A percentile compares a stretch with the other conserved stretches of the same genome.
phyloP scores from a whole-genome alignment of 768 basidiomycete species.

The Tylopilus vinaceipallidus region DNA sequence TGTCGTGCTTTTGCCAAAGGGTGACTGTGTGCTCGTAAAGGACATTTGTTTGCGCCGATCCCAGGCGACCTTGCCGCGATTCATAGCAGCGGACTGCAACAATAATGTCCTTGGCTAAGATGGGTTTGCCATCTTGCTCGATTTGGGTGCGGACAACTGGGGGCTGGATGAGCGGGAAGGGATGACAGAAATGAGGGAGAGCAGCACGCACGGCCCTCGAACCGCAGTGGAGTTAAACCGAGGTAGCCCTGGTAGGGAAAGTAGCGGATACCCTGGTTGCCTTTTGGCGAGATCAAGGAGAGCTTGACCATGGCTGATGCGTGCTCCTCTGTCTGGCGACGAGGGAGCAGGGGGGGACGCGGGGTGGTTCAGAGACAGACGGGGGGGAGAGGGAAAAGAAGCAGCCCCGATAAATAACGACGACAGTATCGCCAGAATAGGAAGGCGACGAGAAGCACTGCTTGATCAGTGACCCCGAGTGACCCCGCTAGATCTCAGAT shows the following conservation, averaged over 20 bases:
- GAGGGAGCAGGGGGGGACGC: conserved; percentile 15
- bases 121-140: conserved; percentile 66
- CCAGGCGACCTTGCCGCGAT: conserved; percentile 61
- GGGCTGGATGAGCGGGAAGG: conserved; percentile 5
- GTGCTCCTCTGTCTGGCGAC: conserved; percentile 11
- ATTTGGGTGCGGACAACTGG: conserved; percentile 68
- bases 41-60: conserved; percentile 55
- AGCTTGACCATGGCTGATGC: conserved; percentile 60
- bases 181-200: conserved; percentile 1
- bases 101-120: conserved; percentile 64
- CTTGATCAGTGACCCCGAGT: conserved; percentile 27
- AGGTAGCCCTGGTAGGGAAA: conserved; percentile 79
- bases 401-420: conserved; percentile 34
- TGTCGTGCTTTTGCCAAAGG: conserved; percentile 66
- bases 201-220: conserved; percentile 64
- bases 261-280: conserved; percentile 65
- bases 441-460: conserved; percentile 33
- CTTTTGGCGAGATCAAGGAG: conserved; percentile 63
- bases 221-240: conserved; percentile 74
- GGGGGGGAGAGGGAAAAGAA: conserved; percentile 29
- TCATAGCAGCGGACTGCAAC: conserved; percentile 86
- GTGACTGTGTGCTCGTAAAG: conserved; percentile 65
- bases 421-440: conserved; percentile 21
- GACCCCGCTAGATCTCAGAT: conserved; percentile 29
- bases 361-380: conserved; percentile 13